Evolutionary conservation across 139 green algal genomes (phyloP).

Genomic region (Tetradesmus obliquus): DNA sequence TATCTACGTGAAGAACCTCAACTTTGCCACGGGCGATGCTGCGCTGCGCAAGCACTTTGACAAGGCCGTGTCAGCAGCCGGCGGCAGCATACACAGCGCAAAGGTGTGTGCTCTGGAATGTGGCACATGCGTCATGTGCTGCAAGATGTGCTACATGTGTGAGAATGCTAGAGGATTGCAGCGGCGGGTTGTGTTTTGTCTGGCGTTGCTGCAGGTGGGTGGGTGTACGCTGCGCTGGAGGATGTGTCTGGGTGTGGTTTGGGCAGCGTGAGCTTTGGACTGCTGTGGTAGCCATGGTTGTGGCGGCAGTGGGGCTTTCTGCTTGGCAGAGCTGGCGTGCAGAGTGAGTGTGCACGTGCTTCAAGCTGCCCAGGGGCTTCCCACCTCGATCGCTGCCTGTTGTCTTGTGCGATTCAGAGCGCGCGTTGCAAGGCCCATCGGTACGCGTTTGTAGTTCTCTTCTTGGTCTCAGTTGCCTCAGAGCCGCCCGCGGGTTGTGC

Average conservation of each 20-base stretch:
- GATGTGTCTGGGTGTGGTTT: no score
- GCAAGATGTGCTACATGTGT: neutral
- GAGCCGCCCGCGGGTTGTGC: no score
- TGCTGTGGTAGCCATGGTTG: no score
- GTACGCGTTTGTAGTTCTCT: no score
- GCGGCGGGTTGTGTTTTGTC: neutral
- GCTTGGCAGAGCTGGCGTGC: neutral
- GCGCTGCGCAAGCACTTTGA: slow-evolving; percentile 86
- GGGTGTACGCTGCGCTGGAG: no score
- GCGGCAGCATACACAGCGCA: slow-evolving; percentile 67
- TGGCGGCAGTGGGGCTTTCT: neutral
- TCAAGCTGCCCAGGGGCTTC: no score
- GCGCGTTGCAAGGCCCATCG: no score
- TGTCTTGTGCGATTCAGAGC: no score
- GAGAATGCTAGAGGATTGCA: neutral
- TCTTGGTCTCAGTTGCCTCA: no score
- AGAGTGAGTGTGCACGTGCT: no score
- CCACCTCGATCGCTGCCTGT: no score
- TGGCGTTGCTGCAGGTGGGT: neutral
- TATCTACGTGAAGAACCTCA: slow-evolving; percentile 98
- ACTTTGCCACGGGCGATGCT: slow-evolving; percentile 85
- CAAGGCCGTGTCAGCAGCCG: slow-evolving; percentile 61
- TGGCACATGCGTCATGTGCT: neutral
- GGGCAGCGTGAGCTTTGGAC: no score
- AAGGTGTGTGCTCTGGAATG: slow-evolving; percentile 41